These are phyloP conservation scores for Backusella tarrabulga DNA, from an alignment of 192 early-diverging fungal species.

Conservation along the genomic window DNA sequence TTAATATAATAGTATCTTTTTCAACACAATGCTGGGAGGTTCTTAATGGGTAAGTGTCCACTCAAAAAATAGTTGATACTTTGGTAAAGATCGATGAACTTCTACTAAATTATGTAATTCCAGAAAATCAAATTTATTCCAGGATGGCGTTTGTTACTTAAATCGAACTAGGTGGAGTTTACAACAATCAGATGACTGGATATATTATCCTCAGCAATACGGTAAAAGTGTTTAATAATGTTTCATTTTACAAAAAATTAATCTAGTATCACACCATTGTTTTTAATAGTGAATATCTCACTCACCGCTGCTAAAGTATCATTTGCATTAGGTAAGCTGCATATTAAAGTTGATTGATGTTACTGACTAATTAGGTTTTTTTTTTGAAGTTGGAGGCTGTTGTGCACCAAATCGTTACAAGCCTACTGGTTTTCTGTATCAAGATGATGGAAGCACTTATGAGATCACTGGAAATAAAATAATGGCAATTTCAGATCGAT, in stretches of 20 bases:
- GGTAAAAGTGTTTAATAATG: background rate
- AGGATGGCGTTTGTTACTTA: conserved; percentile 20
- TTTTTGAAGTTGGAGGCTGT: conserved; percentile 32
- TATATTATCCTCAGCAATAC: conserved; percentile 30
- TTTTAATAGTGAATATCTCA: conserved; percentile 19
- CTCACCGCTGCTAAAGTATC: conserved; percentile 9
- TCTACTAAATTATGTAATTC: background rate
- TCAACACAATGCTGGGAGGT: conserved; percentile 33
- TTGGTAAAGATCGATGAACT: background rate
- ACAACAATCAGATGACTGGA: conserved; percentile 27
- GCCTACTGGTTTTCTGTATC: conserved; percentile 16
- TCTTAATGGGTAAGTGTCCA: conserved; percentile 20
- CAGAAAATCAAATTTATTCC: conserved; percentile 30
- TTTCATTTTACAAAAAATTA: background rate
- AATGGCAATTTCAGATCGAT: conserved; percentile 17
- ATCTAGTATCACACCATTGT: background rate
- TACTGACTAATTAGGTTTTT: background rate
- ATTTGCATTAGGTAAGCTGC: conserved; percentile 20
- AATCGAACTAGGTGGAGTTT: conserved; percentile 15
- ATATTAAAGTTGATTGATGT: background rate
- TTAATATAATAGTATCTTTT: background rate
- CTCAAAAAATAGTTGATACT: background rate
- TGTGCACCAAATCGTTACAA: conserved; percentile 30
- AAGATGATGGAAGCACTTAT: conserved; percentile 22
- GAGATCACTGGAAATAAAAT: conserved; percentile 20